Conservation (phyloP, 345 rosid species). For the Lumnitzera littorea region DNA sequence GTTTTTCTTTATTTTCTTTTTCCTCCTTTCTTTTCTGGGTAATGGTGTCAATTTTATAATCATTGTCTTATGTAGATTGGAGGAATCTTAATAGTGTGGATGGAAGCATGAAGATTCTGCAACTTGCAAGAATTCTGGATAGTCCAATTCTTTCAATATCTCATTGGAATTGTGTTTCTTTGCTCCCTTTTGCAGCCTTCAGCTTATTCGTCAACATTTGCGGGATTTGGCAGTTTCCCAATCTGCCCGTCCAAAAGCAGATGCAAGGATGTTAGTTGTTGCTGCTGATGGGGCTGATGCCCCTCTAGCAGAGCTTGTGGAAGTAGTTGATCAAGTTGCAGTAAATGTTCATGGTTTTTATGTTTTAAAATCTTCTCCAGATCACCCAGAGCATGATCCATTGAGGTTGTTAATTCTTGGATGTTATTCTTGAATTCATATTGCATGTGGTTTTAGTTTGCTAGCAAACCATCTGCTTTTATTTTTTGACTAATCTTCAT, state of each 20-base stretch:
- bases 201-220: constrained; percentile 53
- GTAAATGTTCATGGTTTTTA: constrained; percentile 27
- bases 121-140: neutral
- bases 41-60: too few relatives aligned
- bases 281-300: constrained; percentile 63
- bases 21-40: too few relatives aligned
- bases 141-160: neutral
- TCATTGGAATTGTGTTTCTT: constrained; percentile 3
- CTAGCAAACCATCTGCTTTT: neutral
- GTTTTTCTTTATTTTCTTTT: too few relatives aligned
- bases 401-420: constrained; percentile 39
- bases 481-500: neutral
- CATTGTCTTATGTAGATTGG: too few relatives aligned
- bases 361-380: constrained; percentile 32
- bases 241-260: constrained; percentile 58
- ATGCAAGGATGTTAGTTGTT: constrained; percentile 40
- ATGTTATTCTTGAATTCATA: constrained; percentile 7
- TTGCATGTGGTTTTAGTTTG: too few relatives aligned
- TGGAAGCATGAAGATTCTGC: neutral
- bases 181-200: constrained; percentile 39
- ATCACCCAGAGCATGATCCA: constrained; percentile 44
- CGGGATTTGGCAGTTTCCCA: constrained; percentile 62
- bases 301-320: constrained; percentile 44
- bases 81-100: too few relatives aligned
- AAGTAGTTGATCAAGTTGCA: constrained; percentile 34